These are phyloP conservation scores for Orbilia quercus DNA, from an alignment of 2,329 filamentous ascomycete species.

Conservation along the genomic window DNA sequence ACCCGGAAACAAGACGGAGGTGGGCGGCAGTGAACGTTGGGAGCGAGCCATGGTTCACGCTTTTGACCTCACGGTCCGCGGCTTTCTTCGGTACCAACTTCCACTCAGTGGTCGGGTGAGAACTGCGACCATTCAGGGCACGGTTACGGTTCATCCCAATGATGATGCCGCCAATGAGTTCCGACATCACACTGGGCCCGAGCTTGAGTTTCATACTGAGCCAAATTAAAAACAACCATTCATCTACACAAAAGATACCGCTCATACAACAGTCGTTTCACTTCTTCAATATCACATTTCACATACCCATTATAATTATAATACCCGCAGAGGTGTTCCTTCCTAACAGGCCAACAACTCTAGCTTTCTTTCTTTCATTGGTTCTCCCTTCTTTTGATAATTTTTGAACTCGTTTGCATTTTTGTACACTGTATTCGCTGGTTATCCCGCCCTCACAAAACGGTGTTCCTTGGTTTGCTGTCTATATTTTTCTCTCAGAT, in stretches of 20 bases:
- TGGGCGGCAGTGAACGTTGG: conserved; percentile 85
- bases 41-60: conserved; percentile 89
- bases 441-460: conserved; percentile 46
- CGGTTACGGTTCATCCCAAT: conserved; percentile 59
- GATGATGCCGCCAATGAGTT: conserved; percentile 56
- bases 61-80: conserved; percentile 91
- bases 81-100: conserved; percentile 80
- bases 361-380: background rate
- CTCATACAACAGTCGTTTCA: conserved; percentile 7
- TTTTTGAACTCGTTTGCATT: conserved; percentile 17
- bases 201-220: conserved; percentile 32
- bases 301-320: conserved; percentile 4
- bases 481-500: conserved; percentile 19
- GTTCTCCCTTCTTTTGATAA: background rate
- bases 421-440: conserved; percentile 40
- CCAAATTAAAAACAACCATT: conserved; percentile 22
- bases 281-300: background rate
- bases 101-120: conserved; percentile 60
- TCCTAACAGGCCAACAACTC: too few relatives aligned
- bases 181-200: conserved; percentile 36
- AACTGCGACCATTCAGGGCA: conserved; percentile 59
- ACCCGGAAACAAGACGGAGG: conserved; percentile 87
- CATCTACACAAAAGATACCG: background rate
- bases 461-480: conserved; percentile 43
- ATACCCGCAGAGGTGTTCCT: too few relatives aligned